Evolutionary conservation across 805 yeast species (phyloP).

Genomic region (Candida nemodendra): DNA sequence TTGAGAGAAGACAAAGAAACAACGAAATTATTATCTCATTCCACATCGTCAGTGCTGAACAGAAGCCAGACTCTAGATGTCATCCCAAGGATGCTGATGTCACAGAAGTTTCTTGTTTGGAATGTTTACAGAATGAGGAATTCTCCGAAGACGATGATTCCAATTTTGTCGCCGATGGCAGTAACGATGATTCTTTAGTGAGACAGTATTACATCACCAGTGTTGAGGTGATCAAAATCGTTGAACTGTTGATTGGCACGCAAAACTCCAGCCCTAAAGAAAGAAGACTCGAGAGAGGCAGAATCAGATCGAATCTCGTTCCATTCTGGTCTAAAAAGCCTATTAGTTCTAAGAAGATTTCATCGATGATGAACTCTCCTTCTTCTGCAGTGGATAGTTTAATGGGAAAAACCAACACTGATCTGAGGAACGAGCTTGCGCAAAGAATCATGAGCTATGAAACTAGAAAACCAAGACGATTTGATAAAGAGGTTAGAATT

Average conservation of each 20-base stretch:
- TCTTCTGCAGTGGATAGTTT: constrained; percentile 4
- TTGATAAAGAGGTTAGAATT: constrained; percentile 66
- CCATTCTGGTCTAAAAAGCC: constrained; percentile 68
- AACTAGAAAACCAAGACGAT: constrained; percentile 62
- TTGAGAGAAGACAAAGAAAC: constrained; percentile 53
- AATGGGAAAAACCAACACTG: constrained; percentile 27
- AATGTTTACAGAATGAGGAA: constrained; percentile 35
- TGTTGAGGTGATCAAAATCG: constrained; percentile 65
- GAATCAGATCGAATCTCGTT: constrained; percentile 63
- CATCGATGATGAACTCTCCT: constrained; percentile 10
- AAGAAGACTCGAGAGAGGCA: constrained; percentile 61
- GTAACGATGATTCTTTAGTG: constrained; percentile 23
- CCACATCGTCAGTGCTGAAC: constrained; percentile 50
- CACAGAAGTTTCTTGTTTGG: constrained; percentile 60
- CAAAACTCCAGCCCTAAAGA: constrained; percentile 45
- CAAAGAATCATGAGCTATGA: constrained; percentile 65
- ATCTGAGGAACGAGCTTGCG: constrained; percentile 53
- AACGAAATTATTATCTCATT: constrained; percentile 48
- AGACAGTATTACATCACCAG: constrained; percentile 55
- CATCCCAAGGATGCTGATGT: constrained; percentile 43
- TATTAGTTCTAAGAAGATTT: constrained; percentile 42
- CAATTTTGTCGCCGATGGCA: constrained; percentile 23
- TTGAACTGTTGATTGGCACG: constrained; percentile 57
- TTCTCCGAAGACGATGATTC: constrained; percentile 22
- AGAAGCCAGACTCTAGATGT: constrained; percentile 40